These are phyloP conservation scores for Lentinula guzmanii DNA, from an alignment of 768 basidiomycete genomes.

Conservation along the genomic window DNA sequence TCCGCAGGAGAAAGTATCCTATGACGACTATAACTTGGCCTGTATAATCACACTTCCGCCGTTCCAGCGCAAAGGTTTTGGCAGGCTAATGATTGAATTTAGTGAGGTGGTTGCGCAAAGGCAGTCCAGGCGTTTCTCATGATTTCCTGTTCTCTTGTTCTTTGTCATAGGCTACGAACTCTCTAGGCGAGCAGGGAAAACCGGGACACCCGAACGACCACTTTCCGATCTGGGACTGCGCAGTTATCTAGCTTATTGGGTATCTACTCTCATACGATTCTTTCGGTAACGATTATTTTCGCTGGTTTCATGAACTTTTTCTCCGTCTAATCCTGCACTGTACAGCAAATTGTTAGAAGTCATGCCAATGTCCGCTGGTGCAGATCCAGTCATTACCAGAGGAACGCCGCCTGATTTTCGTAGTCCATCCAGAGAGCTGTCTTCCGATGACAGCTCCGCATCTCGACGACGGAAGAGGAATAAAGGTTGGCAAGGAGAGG, in stretches of 20 bases:
- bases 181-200: conserved; percentile 69
- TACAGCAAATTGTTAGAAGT: conserved; percentile 2
- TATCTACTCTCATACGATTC: conserved; percentile 77
- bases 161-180: conserved; percentile 77
- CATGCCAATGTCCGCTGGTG: not conserved
- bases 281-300: conserved; percentile 44
- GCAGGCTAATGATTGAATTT: conserved; percentile 96
- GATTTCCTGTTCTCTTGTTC: not conserved
- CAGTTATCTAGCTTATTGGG: conserved; percentile 88
- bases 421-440: conserved; percentile 2
- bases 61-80: conserved; percentile 84
- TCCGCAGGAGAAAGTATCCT: conserved; percentile 83
- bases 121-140: not conserved
- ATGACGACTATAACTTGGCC: conserved; percentile 96
- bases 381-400: not conserved
- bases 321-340: conserved; percentile 33
- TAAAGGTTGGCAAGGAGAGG: conserved; percentile 77
- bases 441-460: conserved; percentile 16
- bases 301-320: conserved; percentile 17
- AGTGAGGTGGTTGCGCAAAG: conserved; percentile 45
- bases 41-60: conserved; percentile 96
- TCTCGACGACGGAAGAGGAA: conserved; percentile 42
- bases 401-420: conserved; percentile 4
- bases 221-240: conserved; percentile 89
- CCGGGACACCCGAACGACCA: conserved; percentile 93